Evolutionary conservation across 2,329 filamentous ascomycete species (phyloP).

Genomic region (Talaromyces sp.): DNA sequence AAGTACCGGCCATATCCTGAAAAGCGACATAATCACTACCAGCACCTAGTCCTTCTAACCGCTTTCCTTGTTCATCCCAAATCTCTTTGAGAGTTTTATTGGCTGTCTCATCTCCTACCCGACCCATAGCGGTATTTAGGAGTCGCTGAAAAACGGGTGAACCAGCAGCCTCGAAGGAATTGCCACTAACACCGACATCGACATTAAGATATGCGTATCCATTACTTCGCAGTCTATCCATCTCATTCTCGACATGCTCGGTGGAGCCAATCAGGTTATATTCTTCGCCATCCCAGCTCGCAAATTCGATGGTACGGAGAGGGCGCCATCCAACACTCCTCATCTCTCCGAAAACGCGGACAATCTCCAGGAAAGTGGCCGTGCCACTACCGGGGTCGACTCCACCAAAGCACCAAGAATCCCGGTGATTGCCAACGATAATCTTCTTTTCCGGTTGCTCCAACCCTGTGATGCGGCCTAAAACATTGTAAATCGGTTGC

Average conservation of each 20-base stretch:
- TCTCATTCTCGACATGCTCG: constrained; percentile 85
- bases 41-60: constrained; percentile 68
- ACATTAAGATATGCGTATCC: constrained; percentile 90
- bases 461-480: constrained; percentile 78
- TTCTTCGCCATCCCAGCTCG: constrained; percentile 91
- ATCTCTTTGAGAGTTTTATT: constrained; percentile 72
- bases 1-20: constrained; percentile 85
- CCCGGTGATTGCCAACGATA: constrained; percentile 88
- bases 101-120: constrained; percentile 68
- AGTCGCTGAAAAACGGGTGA: constrained; percentile 76
- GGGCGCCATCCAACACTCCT: constrained; percentile 79
- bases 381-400: constrained; percentile 84
- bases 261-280: constrained; percentile 94
- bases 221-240: constrained; percentile 68
- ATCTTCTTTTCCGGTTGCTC: constrained; percentile 82
- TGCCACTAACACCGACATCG: constrained; percentile 75
- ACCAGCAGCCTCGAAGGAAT: constrained; percentile 71
- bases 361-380: constrained; percentile 85
- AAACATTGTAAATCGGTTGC: constrained; percentile 88
- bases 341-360: constrained; percentile 79
- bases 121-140: constrained; percentile 69
- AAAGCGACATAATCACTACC: constrained; percentile 86
- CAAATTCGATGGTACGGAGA: constrained; percentile 91
- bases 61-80: constrained; percentile 64
- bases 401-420: constrained; percentile 87